Conservation (phyloP, 1,284 basidiomycete species). For the Moesziomyces parantarcticus region DNA sequence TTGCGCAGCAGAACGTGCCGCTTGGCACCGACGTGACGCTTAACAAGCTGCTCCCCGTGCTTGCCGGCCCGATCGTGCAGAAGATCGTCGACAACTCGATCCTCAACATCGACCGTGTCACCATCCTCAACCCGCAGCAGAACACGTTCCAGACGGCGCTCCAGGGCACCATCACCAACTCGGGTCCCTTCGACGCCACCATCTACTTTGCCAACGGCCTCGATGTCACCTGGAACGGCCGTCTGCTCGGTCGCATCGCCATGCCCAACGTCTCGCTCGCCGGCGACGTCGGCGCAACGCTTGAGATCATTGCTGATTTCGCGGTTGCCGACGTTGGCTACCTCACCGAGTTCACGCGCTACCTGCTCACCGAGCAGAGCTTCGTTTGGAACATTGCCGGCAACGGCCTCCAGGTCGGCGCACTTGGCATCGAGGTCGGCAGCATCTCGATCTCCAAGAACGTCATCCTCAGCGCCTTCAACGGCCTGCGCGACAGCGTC, state of each 20-base stretch:
- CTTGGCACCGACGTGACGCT: slow-evolving; percentile 76
- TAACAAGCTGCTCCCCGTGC: slow-evolving; percentile 76
- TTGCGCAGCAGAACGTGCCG: slow-evolving; percentile 74
- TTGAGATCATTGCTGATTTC: slow-evolving; percentile 75
- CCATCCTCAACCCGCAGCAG: slow-evolving; percentile 68
- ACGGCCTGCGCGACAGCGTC: slow-evolving; percentile 76
- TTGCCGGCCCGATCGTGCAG: slow-evolving; percentile 83
- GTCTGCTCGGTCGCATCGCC: slow-evolving; percentile 74
- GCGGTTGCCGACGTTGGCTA: slow-evolving; percentile 74
- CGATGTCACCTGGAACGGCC: slow-evolving; percentile 75
- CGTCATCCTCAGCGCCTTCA: slow-evolving; percentile 79
- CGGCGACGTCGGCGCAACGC: slow-evolving; percentile 75
- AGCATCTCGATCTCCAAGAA: slow-evolving; percentile 74
- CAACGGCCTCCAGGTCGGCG: slow-evolving; percentile 75
- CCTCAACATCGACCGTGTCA: slow-evolving; percentile 68
- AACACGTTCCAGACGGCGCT: slow-evolving; percentile 75
- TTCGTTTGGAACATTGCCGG: slow-evolving; percentile 81
- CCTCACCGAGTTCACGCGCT: slow-evolving; percentile 77
- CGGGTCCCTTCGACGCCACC: slow-evolving; percentile 80
- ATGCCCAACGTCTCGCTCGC: slow-evolving; percentile 72
- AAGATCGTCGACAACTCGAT: slow-evolving; percentile 76
- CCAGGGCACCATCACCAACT: slow-evolving; percentile 77
- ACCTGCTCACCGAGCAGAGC: slow-evolving; percentile 75
- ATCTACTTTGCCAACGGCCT: slow-evolving; percentile 78
- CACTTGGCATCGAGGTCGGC: slow-evolving; percentile 70